Conservation (phyloP, 2,329 filamentous ascomycete genomes). For the Colletotrichum paranaense region DNA sequence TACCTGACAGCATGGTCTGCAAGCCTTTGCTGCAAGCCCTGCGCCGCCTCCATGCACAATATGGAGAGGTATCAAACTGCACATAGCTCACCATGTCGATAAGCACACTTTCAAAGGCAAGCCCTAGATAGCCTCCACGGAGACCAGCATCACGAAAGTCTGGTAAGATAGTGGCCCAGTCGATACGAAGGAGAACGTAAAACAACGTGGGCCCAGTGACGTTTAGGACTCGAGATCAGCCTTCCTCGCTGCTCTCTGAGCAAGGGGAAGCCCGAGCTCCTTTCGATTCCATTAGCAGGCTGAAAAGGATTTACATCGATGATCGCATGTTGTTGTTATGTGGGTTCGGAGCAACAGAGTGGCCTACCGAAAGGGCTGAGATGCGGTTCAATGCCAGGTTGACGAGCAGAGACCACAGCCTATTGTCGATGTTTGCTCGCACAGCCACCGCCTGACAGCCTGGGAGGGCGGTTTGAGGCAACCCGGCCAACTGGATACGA, state of each 20-base stretch:
- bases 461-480: conserved; percentile 9
- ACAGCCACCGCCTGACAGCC: conserved; percentile 30
- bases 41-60: conserved; percentile 14
- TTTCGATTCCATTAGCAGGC: not conserved
- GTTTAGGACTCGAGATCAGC: conserved; percentile 19
- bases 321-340: not conserved
- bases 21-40: conserved; percentile 11
- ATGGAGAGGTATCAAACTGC: conserved; percentile 3
- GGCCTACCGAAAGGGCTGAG: conserved; percentile 2
- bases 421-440: conserved; percentile 12
- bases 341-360: not conserved
- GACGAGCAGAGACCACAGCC: conserved; percentile 29
- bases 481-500: conserved; percentile 29
- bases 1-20: not conserved
- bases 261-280: conserved; percentile 12
- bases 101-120: not conserved
- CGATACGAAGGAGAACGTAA: conserved; percentile 37
- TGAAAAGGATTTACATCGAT: not conserved
- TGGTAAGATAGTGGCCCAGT: not conserved
- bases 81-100: not conserved
- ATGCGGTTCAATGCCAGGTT: not conserved
- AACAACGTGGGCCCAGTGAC: conserved; percentile 33
- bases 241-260: conserved; percentile 13
- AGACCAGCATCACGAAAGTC: not conserved
- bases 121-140: not conserved